Percentiles rank a stretch among this genome's conserved stretches.
These are phyloP conservation scores for Parachaetomium inaequale DNA, from an alignment of 495 filamentous ascomycete genomes.

Conservation along the genomic window DNA sequence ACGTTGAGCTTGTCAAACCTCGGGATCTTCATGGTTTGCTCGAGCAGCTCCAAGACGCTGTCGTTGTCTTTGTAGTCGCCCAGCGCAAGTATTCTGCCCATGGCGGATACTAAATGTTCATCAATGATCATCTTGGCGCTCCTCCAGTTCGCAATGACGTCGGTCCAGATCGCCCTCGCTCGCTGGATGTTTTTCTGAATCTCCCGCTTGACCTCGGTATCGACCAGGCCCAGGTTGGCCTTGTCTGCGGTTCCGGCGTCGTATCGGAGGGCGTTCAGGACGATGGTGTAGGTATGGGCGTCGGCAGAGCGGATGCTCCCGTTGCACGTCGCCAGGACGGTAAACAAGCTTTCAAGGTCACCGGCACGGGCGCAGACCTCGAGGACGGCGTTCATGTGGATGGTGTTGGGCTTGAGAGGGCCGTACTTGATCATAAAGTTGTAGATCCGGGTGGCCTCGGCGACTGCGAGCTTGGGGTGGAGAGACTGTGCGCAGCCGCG, in stretches of 20 bases:
- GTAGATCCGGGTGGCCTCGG: conserved; percentile 66
- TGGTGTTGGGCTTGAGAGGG: conserved; percentile 60
- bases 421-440: conserved; percentile 61
- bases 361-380: conserved; percentile 66
- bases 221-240: conserved; percentile 6
- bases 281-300: conserved; percentile 69
- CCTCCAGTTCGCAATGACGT: conserved; percentile 68
- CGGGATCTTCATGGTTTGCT: conserved; percentile 74
- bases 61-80: conserved; percentile 55
- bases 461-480: conserved; percentile 50
- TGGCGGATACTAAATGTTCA: conserved; percentile 66
- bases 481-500: conserved; percentile 61
- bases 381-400: conserved; percentile 83
- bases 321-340: conserved; percentile 63
- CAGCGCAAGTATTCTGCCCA: conserved; percentile 68
- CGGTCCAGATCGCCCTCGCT: conserved; percentile 74
- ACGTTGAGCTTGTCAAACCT: conserved; percentile 35
- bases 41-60: conserved; percentile 65
- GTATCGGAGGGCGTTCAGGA: conserved; percentile 64
- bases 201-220: conserved; percentile 29
- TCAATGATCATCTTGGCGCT: conserved; percentile 65
- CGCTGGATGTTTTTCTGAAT: conserved; percentile 43
- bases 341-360: conserved; percentile 73
- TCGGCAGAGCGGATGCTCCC: conserved; percentile 60
- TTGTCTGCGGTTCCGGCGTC: conserved; percentile 26